A percentile compares a stretch with the other conserved stretches of the same genome.
Evolutionary conservation across 1,284 basidiomycete genomes (phyloP).

Genomic region (Trichosporon coremiiforme): DNA sequence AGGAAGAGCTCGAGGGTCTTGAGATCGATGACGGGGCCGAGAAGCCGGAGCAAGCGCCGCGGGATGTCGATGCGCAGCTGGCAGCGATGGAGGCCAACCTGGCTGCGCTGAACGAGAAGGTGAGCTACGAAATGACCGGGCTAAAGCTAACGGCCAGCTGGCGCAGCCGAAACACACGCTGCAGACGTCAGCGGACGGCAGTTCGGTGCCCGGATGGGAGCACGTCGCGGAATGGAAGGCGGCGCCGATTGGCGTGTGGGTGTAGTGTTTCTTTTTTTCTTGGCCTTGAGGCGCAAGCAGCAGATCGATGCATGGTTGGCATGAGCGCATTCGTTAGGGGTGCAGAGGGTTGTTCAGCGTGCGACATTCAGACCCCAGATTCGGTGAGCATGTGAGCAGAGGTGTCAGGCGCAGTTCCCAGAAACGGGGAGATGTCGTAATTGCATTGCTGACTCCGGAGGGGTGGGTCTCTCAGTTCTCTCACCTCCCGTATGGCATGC

Average conservation of each 20-base stretch:
- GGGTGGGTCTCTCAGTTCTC: neutral
- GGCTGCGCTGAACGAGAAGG: slow-evolving; percentile 22
- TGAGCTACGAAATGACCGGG: slow-evolving; percentile 4
- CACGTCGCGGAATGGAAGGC: slow-evolving; percentile 25
- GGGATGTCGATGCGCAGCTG: slow-evolving; percentile 24
- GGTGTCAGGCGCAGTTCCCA: neutral
- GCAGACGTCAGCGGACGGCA: slow-evolving; percentile 3
- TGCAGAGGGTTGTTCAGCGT: neutral
- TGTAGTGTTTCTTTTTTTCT: slow-evolving; percentile 4
- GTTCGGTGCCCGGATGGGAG: slow-evolving; percentile 23
- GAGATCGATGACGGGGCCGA: slow-evolving; percentile 24
- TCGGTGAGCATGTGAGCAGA: neutral
- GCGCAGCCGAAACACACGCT: neutral
- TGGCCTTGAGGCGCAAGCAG: neutral
- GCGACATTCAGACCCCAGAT: neutral
- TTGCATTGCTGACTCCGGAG: neutral
- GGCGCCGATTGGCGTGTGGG: slow-evolving; percentile 32
- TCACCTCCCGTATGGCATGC: neutral
- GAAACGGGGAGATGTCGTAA: neutral
- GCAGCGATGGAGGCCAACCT: slow-evolving; percentile 30
- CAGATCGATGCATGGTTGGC: neutral
- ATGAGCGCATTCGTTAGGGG: neutral
- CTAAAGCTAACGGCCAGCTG: slow-evolving; percentile 12
- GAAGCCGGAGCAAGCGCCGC: slow-evolving; percentile 15
- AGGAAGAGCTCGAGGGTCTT: slow-evolving; percentile 28